Evolutionary conservation across 148 eudicot species (phyloP), one percentile per base, ranked within the genome.

Genomic region (Arbutus unedo): DNA sequence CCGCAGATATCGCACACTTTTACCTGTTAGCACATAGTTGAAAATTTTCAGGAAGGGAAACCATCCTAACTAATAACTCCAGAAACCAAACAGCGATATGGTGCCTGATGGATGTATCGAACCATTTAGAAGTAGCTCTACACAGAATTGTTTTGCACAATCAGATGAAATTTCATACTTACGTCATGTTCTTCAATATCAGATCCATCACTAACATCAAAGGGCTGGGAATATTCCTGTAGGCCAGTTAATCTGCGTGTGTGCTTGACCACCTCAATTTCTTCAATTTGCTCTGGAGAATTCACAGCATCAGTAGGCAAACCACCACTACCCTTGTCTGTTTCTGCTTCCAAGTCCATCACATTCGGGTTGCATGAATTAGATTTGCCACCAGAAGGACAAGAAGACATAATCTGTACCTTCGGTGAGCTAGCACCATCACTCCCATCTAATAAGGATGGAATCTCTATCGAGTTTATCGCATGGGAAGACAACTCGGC

Each of bases 1-100:
- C 99, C 99, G 83, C 99, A 96, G 56, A 94, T 96, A 86, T 96
- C 98, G 82, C 99, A 96, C 64, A 96, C 98, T 85, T 93, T 94
- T 41, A 96, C 97, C 99, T 96, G 87, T 77, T 77, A 41, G 9
- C 83, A 54, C 73, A 79, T 4, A 60, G 72, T 56, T 57, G 43
- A 13, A 7, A 44, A 68, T 59, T 4, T 72, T 82, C 79, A 82
- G 75, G 49, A 72, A 53, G 41, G 21, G 19, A 38, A 50, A 8
- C 67, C 51, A n/a, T 78, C 70, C 6, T 5, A 78, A 78, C 21
- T 15, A 43, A 57, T 43, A 5, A 79, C 47, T 48, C 47, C n/a
- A 48, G n/a, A 47, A 23, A 79, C 74, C 6, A 23, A 66, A 79
- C 13, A 49, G 72, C 7, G 9, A 64, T n/a, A 23, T 79, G 74